These are phyloP conservation scores for Trichoderma reesei DNA, from an alignment of 495 filamentous ascomycete genomes.

Conservation along the genomic window DNA sequence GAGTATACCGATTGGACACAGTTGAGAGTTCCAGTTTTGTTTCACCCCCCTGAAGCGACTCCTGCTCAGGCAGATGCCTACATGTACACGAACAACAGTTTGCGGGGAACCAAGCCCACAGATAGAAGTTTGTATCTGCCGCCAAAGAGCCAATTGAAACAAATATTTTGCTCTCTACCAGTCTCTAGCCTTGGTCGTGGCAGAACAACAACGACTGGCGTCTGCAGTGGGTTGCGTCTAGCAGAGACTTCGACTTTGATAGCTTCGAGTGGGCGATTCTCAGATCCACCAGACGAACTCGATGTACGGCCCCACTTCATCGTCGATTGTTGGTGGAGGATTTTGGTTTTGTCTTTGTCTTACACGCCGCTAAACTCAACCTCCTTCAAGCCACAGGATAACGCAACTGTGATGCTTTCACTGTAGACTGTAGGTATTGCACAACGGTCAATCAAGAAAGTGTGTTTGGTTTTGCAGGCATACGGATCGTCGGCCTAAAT, in stretches of 20 bases:
- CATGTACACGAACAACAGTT: too few relatives aligned
- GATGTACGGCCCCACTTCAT: constrained; percentile 2
- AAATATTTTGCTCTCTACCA: background rate
- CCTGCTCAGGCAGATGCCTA: background rate
- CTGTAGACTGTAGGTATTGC: too few relatives aligned
- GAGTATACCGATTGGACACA: too few relatives aligned
- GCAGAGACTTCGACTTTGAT: background rate
- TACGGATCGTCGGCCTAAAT: too few relatives aligned
- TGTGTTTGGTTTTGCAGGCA: too few relatives aligned
- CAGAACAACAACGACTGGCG: too few relatives aligned
- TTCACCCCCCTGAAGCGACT: background rate
- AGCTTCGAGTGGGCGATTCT: background rate
- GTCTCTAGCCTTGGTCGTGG: background rate
- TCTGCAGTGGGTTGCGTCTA: too few relatives aligned
- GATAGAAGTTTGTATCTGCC: background rate
- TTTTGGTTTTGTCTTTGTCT: background rate
- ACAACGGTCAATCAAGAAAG: too few relatives aligned
- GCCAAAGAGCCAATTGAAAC: background rate
- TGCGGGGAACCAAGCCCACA: background rate
- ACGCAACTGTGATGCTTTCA: too few relatives aligned
- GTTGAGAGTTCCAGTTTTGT: background rate
- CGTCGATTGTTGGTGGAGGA: background rate
- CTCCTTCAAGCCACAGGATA: background rate
- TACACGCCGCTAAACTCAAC: background rate
- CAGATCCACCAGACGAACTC: background rate